Percentiles rank a stretch among this genome's conserved stretches.
Conservation (phyloP, 2,329 filamentous ascomycete species). For the Curvularia sp. region DNA sequence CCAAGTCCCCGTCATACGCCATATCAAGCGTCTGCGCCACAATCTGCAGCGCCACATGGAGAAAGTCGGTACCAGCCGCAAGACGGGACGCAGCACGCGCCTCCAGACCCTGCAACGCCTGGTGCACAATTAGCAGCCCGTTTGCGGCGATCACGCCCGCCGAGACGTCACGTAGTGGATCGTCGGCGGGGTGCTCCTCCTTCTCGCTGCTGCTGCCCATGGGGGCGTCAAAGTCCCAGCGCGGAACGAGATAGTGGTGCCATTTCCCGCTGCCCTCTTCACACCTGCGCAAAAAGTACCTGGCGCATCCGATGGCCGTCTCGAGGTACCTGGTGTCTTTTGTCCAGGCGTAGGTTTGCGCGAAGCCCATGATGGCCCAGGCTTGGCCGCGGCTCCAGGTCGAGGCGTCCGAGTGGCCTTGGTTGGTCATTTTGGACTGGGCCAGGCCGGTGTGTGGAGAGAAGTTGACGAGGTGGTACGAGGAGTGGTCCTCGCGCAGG, state of each 20-base stretch:
- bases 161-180: conserved; percentile 49
- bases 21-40: conserved; percentile 41
- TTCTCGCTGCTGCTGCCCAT: conserved; percentile 28
- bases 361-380: conserved; percentile 60
- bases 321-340: conserved; percentile 52
- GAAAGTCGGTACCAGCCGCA: conserved; percentile 8
- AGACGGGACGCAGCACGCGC: conserved; percentile 1
- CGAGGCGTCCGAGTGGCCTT: conserved; percentile 55
- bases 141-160: conserved; percentile 55
- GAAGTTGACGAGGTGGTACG: conserved; percentile 58
- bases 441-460: conserved; percentile 54
- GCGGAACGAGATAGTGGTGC: conserved; percentile 49
- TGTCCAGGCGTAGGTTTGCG: conserved; percentile 59
- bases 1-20: conserved; percentile 41
- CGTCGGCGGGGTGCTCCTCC: conserved; percentile 36
- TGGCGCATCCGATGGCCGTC: conserved; percentile 55
- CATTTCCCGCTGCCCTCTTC: conserved; percentile 43
- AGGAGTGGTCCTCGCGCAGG: conserved; percentile 46
- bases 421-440: conserved; percentile 58
- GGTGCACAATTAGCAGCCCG: conserved; percentile 52
- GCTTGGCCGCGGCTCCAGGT: conserved; percentile 60
- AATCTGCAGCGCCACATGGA: conserved; percentile 31
- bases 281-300: conserved; percentile 57
- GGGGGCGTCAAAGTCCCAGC: conserved; percentile 63
- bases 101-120: conserved; percentile 39